Conservation (phyloP, 1,139 yeast species). For the Taphrina communis region DNA sequence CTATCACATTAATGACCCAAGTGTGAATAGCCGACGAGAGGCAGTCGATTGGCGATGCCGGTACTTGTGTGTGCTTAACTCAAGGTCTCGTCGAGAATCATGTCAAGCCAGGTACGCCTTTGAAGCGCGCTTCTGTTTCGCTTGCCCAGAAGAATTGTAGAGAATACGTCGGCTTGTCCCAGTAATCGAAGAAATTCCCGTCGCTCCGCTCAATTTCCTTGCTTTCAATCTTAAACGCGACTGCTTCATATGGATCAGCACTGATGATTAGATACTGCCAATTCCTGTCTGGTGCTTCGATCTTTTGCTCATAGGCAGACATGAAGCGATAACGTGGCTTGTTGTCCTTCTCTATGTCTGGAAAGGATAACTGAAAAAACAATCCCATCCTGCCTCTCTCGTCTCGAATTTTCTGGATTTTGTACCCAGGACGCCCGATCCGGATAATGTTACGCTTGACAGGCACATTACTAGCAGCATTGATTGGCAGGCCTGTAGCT, state of each 20-base stretch:
- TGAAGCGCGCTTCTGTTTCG: conserved; percentile 44
- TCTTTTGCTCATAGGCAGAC: conserved; percentile 72
- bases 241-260: conserved; percentile 83
- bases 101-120: conserved; percentile 42
- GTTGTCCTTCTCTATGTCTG: conserved; percentile 55
- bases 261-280: conserved; percentile 74
- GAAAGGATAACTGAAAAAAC: conserved; percentile 63
- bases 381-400: conserved; percentile 66
- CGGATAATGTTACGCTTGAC: conserved; percentile 62
- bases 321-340: conserved; percentile 73
- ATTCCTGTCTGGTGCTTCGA: conserved; percentile 55
- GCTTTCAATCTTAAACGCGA: conserved; percentile 72
- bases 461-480: conserved; percentile 51
- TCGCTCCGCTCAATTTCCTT: conserved; percentile 60
- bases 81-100: background rate
- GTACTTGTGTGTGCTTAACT: background rate
- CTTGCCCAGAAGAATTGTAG: conserved; percentile 66
- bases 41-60: background rate
- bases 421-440: conserved; percentile 75
- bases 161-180: conserved; percentile 71
- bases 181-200: conserved; percentile 64
- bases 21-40: background rate
- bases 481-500: conserved; percentile 45
- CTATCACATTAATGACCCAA: too few relatives aligned
- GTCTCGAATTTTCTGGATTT: conserved; percentile 69